Conservation (phyloP, 257 asterid genomes). For the Striga asiatica region DNA sequence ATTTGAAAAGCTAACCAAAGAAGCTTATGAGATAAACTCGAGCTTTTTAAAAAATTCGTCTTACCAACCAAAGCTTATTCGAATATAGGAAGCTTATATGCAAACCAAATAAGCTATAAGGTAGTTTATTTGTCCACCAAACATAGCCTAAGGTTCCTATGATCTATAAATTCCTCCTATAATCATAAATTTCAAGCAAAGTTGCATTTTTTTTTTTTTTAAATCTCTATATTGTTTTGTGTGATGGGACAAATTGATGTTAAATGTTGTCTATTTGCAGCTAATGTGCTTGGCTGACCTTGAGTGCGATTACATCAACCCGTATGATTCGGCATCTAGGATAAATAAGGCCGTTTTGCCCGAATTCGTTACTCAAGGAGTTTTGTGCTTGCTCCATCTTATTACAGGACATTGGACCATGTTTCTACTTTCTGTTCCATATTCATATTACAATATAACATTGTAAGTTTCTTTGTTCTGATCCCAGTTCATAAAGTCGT, state of each 20-base stretch:
- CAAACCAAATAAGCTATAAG: too few relatives aligned
- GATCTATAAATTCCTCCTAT: too few relatives aligned
- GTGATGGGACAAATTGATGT: constrained; percentile 14
- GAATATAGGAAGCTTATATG: too few relatives aligned
- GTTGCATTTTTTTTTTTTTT: neutral
- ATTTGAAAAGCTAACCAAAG: too few relatives aligned
- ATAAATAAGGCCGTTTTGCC: constrained; percentile 61
- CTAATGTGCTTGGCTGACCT: constrained; percentile 85
- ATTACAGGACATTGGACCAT: constrained; percentile 76
- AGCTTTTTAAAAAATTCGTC: too few relatives aligned
- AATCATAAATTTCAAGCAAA: neutral
- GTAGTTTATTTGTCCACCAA: too few relatives aligned
- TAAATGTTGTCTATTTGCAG: constrained; percentile 33
- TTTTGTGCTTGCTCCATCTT: constrained; percentile 63
- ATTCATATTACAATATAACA: constrained; percentile 43
- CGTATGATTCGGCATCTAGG: constrained; percentile 74
- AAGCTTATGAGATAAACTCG: too few relatives aligned
- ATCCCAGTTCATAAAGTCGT: neutral
- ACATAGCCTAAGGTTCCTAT: too few relatives aligned
- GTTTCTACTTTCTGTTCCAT: constrained; percentile 63
- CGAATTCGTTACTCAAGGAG: constrained; percentile 55
- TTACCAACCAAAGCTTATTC: too few relatives aligned
- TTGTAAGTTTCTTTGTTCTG: constrained; percentile 37
- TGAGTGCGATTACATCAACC: constrained; percentile 75
- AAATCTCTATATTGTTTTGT: neutral